Evolutionary conservation across 768 basidiomycete species (phyloP), one percentile per base, ranked within the genome.

Genomic region (Lentinula aciculospora): DNA sequence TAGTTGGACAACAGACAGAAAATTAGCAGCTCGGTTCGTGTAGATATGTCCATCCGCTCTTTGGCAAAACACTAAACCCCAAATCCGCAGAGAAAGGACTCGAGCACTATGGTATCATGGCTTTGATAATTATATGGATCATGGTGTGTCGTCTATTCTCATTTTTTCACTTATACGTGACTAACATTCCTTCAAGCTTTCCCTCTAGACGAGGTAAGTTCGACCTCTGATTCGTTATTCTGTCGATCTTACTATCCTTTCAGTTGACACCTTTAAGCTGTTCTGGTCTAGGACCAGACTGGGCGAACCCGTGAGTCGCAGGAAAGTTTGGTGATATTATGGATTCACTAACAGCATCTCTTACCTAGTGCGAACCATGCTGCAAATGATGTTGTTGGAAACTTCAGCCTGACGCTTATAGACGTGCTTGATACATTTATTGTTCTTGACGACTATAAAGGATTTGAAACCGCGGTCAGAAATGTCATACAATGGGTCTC

Each of bases 221-320:
- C 7, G 8, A 15, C 21, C 25, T 40, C 53, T 10, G 21, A n/a
- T 36, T 53, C 32, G 17, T 25, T 54, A 61, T 64, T 50, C 4
- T 25, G 19, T 28, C 28, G 21, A 28, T 31, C 31, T 44, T 53
- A 34, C 58, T 19, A 15, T 19, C n/a, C n/a, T 10, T 39, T 9
- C 63, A 98, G 88, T 78, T 98, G n/a, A 83, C 86, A 7, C 95
- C 96, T 1, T 71, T 99, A 27, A 87, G 91, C 23, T 99, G 96
- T 68, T 79, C 79, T 45, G 91, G 90, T 6, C 81, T 84, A 72
- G 93, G 94, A n/a, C 91, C 92, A 2, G 89, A 93, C 65, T 92
- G 88, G 87, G 76, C 77, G 44, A 81, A 88, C 65, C 86, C 87
- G 92, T 94, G 72, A 66, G 90, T 74, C n/a, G n/a, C n/a, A n/a